These are phyloP conservation scores for Acrocalymma vagum DNA, from an alignment of 2,329 filamentous ascomycete species.

Conservation along the genomic window DNA sequence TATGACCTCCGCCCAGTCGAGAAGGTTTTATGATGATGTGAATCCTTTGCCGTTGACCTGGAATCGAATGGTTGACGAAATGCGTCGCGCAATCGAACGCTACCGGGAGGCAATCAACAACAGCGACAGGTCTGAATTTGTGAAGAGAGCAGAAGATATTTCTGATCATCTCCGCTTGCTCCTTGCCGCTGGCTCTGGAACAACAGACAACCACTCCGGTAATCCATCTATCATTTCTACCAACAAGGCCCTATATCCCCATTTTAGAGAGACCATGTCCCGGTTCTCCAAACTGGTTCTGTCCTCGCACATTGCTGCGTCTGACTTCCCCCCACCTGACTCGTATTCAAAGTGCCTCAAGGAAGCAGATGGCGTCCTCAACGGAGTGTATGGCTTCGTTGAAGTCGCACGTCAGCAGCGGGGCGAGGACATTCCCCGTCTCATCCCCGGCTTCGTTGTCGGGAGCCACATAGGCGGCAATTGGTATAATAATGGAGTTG, in stretches of 20 bases:
- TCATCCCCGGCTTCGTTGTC: conserved; percentile 91
- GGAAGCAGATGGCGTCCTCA: conserved; percentile 94
- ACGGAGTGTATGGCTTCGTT: conserved; percentile 95
- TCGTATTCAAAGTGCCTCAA: conserved; percentile 94
- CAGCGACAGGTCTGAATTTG: conserved; percentile 87
- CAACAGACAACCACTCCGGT: conserved; percentile 97
- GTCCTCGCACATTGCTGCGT: conserved; percentile 95
- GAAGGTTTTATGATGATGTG: conserved; percentile 92
- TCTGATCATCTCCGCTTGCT: conserved; percentile 94
- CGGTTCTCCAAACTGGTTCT: conserved; percentile 99
- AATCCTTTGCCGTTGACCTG: conserved; percentile 82
- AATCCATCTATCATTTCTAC: conserved; percentile 99
- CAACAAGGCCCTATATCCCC: conserved; percentile 95
- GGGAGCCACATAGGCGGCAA: conserved; percentile 84
- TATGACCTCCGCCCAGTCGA: conserved; percentile 66
- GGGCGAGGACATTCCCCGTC: conserved; percentile 90
- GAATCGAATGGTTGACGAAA: conserved; percentile 89
- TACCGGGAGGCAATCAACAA: conserved; percentile 91
- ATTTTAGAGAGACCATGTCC: conserved; percentile 99
- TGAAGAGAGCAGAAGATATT: conserved; percentile 94
- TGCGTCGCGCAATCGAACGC: conserved; percentile 87
- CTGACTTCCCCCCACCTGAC: conserved; percentile 94
- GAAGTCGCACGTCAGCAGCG: conserved; percentile 93
- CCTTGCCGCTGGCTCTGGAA: conserved; percentile 94
- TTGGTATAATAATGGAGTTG: conserved; percentile 77